Base-by-base conservation (phyloP, 2,329 filamentous ascomycete genomes). In the Pseudogymnoascus sp. region DNA sequence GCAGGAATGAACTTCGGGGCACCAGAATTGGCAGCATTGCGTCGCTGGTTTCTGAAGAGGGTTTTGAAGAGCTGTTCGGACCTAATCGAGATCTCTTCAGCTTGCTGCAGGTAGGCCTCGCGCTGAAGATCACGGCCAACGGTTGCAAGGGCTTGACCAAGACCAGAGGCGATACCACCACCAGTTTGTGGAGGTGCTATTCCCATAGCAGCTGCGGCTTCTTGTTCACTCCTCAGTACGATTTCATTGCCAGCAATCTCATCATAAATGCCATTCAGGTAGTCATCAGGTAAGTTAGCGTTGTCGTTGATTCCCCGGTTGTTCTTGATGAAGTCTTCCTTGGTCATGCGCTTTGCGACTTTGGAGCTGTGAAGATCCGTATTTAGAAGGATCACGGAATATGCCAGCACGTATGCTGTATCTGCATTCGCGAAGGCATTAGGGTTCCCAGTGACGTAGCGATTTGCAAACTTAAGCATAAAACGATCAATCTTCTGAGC, bases 401-500 rank as follows among this genome's bases (percentile, higher is more conserved):
- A 99, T 0, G 92, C 88, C 38, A 99, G 80, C 7, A 99, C 91
- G 69, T 99, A 99, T 13, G 95, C 93, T 0, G 96, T 99, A 74
- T 99, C 96, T 1, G 95, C 96, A 71, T 97, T 99, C 37, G 95
- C 95, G 75, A 96, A 99, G 1, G 95, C 93, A 72, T 96, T 96
- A 0, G 95, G 95, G 69, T 99, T 99, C 31, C 93, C 93, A 65
- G 88, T 89, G 61, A 96, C 90, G 74, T 99, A 99, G 65, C 93
- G 88, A 75, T 97, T 93, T 9, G 95, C 95, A 77, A 97, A 99
- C 75, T 99, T 99, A 68, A 99, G 80, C 95, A 99, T 97, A 77
- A 97, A 96, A 59, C 95, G 90, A 85, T 99, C 95, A 68, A 99
- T 99, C 79, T 99, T 99, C 74, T 99, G 95, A 0, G 93, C 93